Conservation (phyloP, 768 basidiomycete species). For the Gloeostereum incarnatum region DNA sequence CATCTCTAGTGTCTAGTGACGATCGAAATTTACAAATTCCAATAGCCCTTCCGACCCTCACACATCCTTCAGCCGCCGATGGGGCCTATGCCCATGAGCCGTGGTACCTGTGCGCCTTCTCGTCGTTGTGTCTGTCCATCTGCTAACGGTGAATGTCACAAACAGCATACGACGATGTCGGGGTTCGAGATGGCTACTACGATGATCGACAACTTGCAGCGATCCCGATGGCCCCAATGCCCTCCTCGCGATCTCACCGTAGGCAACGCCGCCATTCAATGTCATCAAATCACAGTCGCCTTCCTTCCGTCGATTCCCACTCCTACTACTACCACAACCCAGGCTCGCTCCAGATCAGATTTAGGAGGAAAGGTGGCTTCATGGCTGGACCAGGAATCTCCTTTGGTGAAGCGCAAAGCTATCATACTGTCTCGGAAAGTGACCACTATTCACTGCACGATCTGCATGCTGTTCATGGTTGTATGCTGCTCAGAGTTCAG, state of each 20-base stretch:
- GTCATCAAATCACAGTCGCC: slow-evolving; percentile 31
- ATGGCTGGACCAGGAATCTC: slow-evolving; percentile 56
- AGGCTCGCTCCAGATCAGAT: slow-evolving; percentile 50
- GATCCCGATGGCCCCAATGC: slow-evolving; percentile 25
- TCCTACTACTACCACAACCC: slow-evolving; percentile 37
- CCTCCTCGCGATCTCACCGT: slow-evolving; percentile 23
- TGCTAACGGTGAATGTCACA: neutral
- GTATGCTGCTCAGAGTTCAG: slow-evolving; percentile 53
- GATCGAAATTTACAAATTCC: too few species aligned
- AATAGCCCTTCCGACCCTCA: too few species aligned
- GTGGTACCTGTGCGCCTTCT: too few species aligned
- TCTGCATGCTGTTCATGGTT: slow-evolving; percentile 51
- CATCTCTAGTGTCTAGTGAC: too few species aligned
- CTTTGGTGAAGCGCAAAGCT: slow-evolving; percentile 61
- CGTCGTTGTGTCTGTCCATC: too few species aligned
- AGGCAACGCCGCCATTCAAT: slow-evolving; percentile 42
- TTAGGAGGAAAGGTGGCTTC: slow-evolving; percentile 65
- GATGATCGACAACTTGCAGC: slow-evolving; percentile 28
- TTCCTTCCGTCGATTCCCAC: slow-evolving; percentile 21
- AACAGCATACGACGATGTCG: slow-evolving; percentile 48
- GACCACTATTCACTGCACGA: slow-evolving; percentile 58
- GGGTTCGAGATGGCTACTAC: slow-evolving; percentile 42
- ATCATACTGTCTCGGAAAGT: slow-evolving; percentile 48
- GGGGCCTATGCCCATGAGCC: too few species aligned
- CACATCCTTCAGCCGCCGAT: too few species aligned